A percentile compares a stretch with the other conserved stretches of the same genome.
These are phyloP conservation scores for Bipolaris zeicola DNA, from an alignment of 2,329 filamentous ascomycete species.

Conservation along the genomic window DNA sequence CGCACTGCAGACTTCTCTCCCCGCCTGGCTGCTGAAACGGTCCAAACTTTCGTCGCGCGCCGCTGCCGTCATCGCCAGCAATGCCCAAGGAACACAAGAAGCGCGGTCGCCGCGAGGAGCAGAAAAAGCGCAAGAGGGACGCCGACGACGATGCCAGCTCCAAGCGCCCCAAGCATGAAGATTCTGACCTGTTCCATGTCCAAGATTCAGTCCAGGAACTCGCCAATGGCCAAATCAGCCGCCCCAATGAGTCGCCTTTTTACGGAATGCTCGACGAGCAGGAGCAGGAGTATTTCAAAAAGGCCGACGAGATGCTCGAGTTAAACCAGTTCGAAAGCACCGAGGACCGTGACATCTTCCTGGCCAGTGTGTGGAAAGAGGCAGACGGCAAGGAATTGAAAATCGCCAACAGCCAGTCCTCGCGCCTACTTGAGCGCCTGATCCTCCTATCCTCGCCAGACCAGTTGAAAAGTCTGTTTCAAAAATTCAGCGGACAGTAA, in stretches of 20 bases:
- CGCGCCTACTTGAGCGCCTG: conserved; percentile 86
- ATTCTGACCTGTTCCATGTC: conserved; percentile 20
- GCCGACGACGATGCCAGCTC: conserved; percentile 37
- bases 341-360: conserved; percentile 62
- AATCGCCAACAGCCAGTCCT: conserved; percentile 93
- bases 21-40: conserved; percentile 18
- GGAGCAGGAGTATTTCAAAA: conserved; percentile 94
- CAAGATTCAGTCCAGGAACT: conserved; percentile 27
- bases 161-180: conserved; percentile 44
- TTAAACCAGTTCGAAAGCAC: conserved; percentile 80
- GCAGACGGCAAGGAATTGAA: conserved; percentile 93
- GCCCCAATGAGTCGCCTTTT: conserved; percentile 70
- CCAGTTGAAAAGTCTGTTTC: conserved; percentile 87
- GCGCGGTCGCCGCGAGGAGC: conserved; percentile 60
- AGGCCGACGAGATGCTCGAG: conserved; percentile 87
- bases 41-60: conserved; percentile 23
- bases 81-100: conserved; percentile 68
- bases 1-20: background rate
- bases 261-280: conserved; percentile 91
- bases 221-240: conserved; percentile 37
- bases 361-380: conserved; percentile 85
- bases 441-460: conserved; percentile 77
- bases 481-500: conserved; percentile 78
- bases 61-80: conserved; percentile 13
- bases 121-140: conserved; percentile 54